Base-by-base conservation (phyloP, 805 yeast species). In the Candida boidinii region DNA sequence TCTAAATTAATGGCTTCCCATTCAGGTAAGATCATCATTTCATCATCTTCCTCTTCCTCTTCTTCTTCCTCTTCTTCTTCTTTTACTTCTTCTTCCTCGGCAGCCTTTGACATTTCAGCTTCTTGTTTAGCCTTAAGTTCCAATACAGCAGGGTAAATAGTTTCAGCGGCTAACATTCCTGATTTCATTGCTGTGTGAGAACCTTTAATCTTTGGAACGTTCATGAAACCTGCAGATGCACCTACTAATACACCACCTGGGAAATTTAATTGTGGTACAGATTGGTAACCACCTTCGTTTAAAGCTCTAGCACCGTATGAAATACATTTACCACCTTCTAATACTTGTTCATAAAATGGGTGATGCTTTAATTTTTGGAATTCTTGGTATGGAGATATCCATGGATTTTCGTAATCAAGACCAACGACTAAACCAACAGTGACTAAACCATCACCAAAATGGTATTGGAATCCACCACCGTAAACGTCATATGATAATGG, bases 231-330 rank as follows among this genome's bases (percentile, higher is more conserved):
- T 4, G 98, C 98, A 36, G 94, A 66, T 36, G 94, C 92, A 21
- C 99, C 99, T 25, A 92, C 90, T 19, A 92, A 61, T 7, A 87
- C 79, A 33, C 98, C 99, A 31, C 99, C 99, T 2, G 97, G 97
- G 71, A 92, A 92, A 43, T 79, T 65, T 35, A 92, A 66, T 51
- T 79, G 73, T 17, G 99, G 99, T 33, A 92, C 82, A 24, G 94
- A 79, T 63, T 92, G 99, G 45, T 67, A 70, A 1, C 99, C 99
- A 41, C 99, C 99, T 62, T 92, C 99, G 56, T 90, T 92, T 45
- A 92, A 70, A 1, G 97, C 96, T 46, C 98, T 72, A 4, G 98
- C 98, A 13, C 85, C 98, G 49, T 92, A 92, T 3, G 94, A 78
- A 14, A 92, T 70, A 58, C 97, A 92, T 50, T 79, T 85, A 15